phyloP scores from a whole-genome alignment of 257 asterid species.

The Fraxinus excelsior region DNA sequence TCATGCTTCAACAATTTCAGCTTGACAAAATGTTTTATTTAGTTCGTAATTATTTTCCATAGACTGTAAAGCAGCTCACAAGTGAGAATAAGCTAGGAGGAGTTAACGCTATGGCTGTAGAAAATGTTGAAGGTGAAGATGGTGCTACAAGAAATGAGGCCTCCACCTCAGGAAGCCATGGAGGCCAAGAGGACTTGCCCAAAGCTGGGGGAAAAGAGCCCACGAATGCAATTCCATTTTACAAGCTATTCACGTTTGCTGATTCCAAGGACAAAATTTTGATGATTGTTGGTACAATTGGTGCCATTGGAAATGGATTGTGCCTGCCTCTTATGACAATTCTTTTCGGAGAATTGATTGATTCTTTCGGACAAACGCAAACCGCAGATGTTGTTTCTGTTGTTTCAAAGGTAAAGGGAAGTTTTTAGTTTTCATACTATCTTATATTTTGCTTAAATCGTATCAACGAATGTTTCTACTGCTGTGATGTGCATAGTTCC shows the following conservation, averaged over 20 bases:
- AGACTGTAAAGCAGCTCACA: background rate
- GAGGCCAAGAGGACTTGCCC: background rate
- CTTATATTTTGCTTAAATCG: background rate
- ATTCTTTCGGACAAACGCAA: constrained; percentile 57
- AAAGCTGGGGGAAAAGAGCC: constrained; percentile 16
- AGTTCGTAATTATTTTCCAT: background rate
- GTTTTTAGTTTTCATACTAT: background rate
- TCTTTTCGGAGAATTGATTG: constrained; percentile 54
- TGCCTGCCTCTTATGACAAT: constrained; percentile 52
- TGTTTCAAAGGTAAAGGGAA: constrained; percentile 50
- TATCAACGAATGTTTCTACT: background rate
- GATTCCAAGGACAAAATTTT: constrained; percentile 52
- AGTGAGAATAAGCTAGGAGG: background rate
- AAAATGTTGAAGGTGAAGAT: background rate
- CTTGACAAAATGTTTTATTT: background rate
- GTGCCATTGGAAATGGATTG: constrained; percentile 58
- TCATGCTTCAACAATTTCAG: background rate
- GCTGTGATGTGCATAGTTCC: constrained; percentile 2
- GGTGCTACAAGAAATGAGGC: constrained; percentile 3
- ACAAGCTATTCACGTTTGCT: constrained; percentile 61
- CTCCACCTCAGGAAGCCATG: constrained; percentile 14
- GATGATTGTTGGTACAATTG: constrained; percentile 57
- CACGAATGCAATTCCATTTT: constrained; percentile 43
- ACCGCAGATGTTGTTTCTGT: constrained; percentile 32
- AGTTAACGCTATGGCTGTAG: background rate